Conservation (phyloP, 306 rosid genomes). For the Cyamopsis tetragonoloba region DNA sequence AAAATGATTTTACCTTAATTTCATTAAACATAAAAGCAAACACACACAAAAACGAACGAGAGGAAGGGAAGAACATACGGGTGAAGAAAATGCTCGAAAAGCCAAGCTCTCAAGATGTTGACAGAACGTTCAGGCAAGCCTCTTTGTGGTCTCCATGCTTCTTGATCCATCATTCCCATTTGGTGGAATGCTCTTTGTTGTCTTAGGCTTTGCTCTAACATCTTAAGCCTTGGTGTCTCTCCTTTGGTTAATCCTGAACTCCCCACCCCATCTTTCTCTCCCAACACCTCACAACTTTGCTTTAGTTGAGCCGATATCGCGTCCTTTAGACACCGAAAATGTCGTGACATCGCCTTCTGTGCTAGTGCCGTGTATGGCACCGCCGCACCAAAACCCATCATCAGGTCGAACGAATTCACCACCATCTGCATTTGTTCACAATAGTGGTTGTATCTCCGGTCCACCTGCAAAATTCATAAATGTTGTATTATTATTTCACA, state of each 20-base stretch:
- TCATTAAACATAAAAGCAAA: too few relatives aligned
- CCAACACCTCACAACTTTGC: constrained; percentile 71
- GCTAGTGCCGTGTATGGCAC: constrained; percentile 91
- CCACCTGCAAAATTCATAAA: constrained; percentile 51
- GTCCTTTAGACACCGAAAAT: constrained; percentile 92
- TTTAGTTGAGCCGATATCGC: constrained; percentile 64
- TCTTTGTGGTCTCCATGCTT: constrained; percentile 99
- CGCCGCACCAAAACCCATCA: constrained; percentile 93
- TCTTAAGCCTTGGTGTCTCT: constrained; percentile 92
- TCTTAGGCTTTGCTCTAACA: constrained; percentile 79
- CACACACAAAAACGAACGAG: too few relatives aligned
- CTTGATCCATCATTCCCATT: constrained; percentile 98
- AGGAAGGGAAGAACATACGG: constrained; percentile 59
- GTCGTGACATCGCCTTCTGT: constrained; percentile 94
- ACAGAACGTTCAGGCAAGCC: constrained; percentile 99
- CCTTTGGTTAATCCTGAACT: constrained; percentile 79
- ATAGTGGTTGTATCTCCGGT: constrained; percentile 83
- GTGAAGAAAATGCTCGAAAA: constrained; percentile 96
- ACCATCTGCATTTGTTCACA: constrained; percentile 98
- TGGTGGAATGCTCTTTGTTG: constrained; percentile 94
- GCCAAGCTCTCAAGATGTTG: constrained; percentile 97
- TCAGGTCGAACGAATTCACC: constrained; percentile 82
- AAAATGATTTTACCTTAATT: too few relatives aligned
- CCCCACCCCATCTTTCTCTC: constrained; percentile 85
- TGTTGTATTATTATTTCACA: too few relatives aligned